These are phyloP conservation scores for Arxiozyma heterogenica DNA, from an alignment of 1,139 yeast species.

Conservation along the genomic window DNA sequence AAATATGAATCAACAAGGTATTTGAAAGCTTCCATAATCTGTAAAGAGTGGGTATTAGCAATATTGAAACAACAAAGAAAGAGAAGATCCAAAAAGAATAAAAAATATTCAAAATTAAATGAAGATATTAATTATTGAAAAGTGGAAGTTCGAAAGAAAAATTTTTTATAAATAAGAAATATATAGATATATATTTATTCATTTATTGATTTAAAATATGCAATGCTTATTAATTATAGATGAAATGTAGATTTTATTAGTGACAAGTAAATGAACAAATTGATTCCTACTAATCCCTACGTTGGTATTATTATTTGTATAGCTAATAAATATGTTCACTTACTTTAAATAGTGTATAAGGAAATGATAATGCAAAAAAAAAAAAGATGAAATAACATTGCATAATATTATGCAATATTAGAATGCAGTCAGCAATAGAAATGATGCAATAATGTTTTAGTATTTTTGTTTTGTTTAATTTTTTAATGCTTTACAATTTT, in stretches of 20 bases:
- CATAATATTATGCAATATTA: not conserved
- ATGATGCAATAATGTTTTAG: not conserved
- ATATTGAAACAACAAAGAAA: slow-evolving; percentile 30
- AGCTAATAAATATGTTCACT: not conserved
- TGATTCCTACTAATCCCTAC: not conserved
- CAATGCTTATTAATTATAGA: not conserved
- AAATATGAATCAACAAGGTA: slow-evolving; percentile 83
- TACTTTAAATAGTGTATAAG: not conserved
- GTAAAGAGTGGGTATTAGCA: slow-evolving; percentile 69
- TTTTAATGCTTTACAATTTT: slow-evolving; percentile 10
- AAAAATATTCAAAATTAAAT: not conserved
- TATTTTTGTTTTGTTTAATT: not conserved
- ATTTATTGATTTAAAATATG: not conserved
- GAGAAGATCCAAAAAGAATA: slow-evolving; percentile 18
- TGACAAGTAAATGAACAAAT: not conserved
- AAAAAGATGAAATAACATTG: not conserved
- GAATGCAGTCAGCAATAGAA: no score
- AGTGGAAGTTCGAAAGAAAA: no score
- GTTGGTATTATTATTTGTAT: not conserved
- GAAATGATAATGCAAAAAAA: not conserved
- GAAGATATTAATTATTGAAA: not conserved
- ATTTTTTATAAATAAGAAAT: not conserved
- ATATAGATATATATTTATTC: no score
- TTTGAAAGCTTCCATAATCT: slow-evolving; percentile 77
- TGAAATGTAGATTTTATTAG: not conserved